phyloP scores from a whole-genome alignment of 106 monocot species.

The Allium sativum region DNA sequence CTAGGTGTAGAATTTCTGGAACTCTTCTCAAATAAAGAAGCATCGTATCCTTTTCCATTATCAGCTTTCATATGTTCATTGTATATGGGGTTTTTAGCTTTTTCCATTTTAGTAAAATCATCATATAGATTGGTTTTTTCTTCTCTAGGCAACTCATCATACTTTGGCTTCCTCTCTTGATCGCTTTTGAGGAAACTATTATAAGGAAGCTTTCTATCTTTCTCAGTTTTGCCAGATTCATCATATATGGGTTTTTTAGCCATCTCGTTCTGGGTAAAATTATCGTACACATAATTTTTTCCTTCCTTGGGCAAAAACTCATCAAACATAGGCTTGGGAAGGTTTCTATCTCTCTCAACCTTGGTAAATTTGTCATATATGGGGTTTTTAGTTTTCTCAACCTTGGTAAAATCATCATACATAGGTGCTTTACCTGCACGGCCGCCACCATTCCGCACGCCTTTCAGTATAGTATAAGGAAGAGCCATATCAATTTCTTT shows the following conservation, averaged over 20 bases:
- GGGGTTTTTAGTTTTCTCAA: constrained; percentile 3
- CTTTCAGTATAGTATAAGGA: constrained; percentile 22
- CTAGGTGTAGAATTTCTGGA: constrained; percentile 11
- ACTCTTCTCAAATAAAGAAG: constrained; percentile 3
- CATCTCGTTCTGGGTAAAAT: constrained; percentile 4
- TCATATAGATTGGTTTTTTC: neutral
- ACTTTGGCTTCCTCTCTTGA: neutral
- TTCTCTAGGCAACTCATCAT: neutral
- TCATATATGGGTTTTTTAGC: neutral
- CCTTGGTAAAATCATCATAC: neutral
- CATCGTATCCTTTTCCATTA: constrained; percentile 1
- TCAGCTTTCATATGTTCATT: neutral
- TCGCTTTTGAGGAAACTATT: neutral
- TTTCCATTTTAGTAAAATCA: neutral
- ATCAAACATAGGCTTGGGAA: neutral
- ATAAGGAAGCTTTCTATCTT: neutral
- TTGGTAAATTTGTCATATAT: too few species aligned
- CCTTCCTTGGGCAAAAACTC: too few species aligned
- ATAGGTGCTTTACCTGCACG: neutral
- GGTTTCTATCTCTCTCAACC: neutral
- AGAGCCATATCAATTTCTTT: constrained; percentile 24
- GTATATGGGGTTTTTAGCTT: neutral
- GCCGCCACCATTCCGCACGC: neutral
- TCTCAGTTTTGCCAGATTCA: neutral
- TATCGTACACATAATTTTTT: neutral